A percentile compares a stretch with the other conserved stretches of the same genome.
Conservation (phyloP, 2,329 filamentous ascomycete genomes). For the Aspergillus sp. region DNA sequence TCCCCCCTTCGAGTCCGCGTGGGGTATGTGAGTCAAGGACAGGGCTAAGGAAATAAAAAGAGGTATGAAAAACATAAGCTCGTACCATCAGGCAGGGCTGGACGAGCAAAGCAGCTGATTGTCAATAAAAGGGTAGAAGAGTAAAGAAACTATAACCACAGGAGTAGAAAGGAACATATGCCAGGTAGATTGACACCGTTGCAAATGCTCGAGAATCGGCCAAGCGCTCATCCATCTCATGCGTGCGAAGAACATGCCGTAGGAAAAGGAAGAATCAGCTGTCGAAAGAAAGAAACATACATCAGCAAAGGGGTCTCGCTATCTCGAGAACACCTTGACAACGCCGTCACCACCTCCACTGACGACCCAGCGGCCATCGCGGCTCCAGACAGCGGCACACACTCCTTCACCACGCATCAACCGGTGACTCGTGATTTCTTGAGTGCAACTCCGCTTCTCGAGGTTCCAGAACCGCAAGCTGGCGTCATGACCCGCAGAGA, state of each 20-base stretch:
- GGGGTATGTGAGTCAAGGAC: slow-evolving; percentile 3
- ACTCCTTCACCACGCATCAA: slow-evolving; percentile 96
- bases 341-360: slow-evolving; percentile 93
- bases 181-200: slow-evolving; percentile 37
- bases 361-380: slow-evolving; percentile 91
- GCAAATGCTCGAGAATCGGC: slow-evolving; percentile 41
- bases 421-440: slow-evolving; percentile 90
- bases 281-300: slow-evolving; percentile 31
- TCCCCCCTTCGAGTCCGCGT: neutral
- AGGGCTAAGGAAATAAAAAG: neutral
- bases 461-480: slow-evolving; percentile 96
- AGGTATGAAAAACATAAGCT: slow-evolving; percentile 7
- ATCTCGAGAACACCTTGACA: slow-evolving; percentile 77
- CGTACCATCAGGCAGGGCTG: neutral
- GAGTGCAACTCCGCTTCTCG: slow-evolving; percentile 91
- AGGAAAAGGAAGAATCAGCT: slow-evolving; percentile 22
- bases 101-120: slow-evolving; percentile 9
- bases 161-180: slow-evolving; percentile 35
- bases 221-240: slow-evolving; percentile 41
- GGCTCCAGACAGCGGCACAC: slow-evolving; percentile 92
- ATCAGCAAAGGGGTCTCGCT: slow-evolving; percentile 30
- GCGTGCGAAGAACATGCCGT: slow-evolving; percentile 33
- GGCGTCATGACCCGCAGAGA: slow-evolving; percentile 94
- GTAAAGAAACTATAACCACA: slow-evolving; percentile 33
- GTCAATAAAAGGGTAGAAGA: slow-evolving; percentile 11